These are phyloP conservation scores for Aphanomyces stellatus DNA, from an alignment of 352 stramenopile species.

Conservation along the genomic window DNA sequence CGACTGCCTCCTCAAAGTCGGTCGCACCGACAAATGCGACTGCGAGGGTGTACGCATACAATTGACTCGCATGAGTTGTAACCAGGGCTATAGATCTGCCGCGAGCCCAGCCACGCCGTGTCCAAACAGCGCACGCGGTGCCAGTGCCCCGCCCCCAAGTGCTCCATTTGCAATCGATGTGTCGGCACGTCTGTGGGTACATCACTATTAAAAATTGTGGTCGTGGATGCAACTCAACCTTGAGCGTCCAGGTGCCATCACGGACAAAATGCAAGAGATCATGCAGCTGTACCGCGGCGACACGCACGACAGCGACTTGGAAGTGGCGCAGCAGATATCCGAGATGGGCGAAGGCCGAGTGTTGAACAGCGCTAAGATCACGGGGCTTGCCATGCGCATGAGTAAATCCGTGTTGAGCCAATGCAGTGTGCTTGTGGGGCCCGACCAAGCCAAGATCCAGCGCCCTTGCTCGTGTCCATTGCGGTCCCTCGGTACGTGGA, in stretches of 20 bases:
- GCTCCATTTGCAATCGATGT: slow-evolving; percentile 63
- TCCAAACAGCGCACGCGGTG: slow-evolving; percentile 64
- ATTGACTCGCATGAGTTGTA: too few species aligned
- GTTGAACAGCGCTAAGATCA: slow-evolving; percentile 34
- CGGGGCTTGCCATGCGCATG: slow-evolving; percentile 48
- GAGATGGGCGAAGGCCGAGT: slow-evolving; percentile 41
- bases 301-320: slow-evolving; percentile 31
- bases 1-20: slow-evolving; percentile 68
- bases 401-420: slow-evolving; percentile 50
- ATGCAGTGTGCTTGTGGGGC: slow-evolving; percentile 58
- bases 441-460: slow-evolving; percentile 49
- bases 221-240: not conserved
- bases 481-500: slow-evolving; percentile 39
- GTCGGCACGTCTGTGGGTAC: slow-evolving; percentile 33
- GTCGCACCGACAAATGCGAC: slow-evolving; percentile 56
- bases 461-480: slow-evolving; percentile 62
- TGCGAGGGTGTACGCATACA: slow-evolving; percentile 34
- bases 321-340: slow-evolving; percentile 41
- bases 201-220: not conserved
- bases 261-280: slow-evolving; percentile 49
- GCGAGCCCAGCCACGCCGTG: slow-evolving; percentile 47
- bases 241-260: slow-evolving; percentile 33
- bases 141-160: slow-evolving; percentile 72
- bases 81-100: slow-evolving; percentile 25
- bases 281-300: slow-evolving; percentile 39